These are phyloP conservation scores for Xylaria sp. DNA, from an alignment of 495 filamentous ascomycete genomes.

Conservation along the genomic window DNA sequence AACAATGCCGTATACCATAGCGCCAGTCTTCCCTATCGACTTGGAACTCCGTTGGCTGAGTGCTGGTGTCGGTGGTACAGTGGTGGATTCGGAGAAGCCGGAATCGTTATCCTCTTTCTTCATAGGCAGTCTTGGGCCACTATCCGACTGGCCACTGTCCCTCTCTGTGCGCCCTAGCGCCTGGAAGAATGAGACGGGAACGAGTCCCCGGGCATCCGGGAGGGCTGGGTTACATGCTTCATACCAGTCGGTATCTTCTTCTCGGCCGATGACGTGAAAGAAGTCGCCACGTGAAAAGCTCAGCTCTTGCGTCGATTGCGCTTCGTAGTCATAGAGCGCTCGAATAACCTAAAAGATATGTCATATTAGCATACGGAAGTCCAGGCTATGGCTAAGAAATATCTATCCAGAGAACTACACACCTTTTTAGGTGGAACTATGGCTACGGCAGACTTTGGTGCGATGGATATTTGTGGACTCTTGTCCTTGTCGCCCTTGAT, in stretches of 20 bases:
- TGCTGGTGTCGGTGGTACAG: slow-evolving; percentile 52
- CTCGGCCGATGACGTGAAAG: slow-evolving; percentile 96
- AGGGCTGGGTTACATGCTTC: slow-evolving; percentile 96
- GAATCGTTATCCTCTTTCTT: slow-evolving; percentile 49
- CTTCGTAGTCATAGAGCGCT: slow-evolving; percentile 91
- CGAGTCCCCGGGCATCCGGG: slow-evolving; percentile 85
- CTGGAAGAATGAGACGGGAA: slow-evolving; percentile 93
- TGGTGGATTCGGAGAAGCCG: slow-evolving; percentile 51
- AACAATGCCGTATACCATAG: slow-evolving; percentile 95
- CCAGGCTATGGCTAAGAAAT: slow-evolving; percentile 8
- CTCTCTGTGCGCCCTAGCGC: slow-evolving; percentile 87
- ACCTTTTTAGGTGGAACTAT: slow-evolving; percentile 98
- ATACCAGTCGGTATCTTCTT: slow-evolving; percentile 96
- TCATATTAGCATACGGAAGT: slow-evolving; percentile 2
- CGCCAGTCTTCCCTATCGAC: slow-evolving; percentile 69
- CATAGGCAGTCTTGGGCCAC: slow-evolving; percentile 61
- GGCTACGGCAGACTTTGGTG: slow-evolving; percentile 90
- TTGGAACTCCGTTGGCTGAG: slow-evolving; percentile 60
- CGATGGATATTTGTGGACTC: slow-evolving; percentile 83
- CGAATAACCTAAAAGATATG: slow-evolving; percentile 78
- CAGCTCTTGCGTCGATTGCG: slow-evolving; percentile 78
- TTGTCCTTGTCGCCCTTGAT: slow-evolving; percentile 85
- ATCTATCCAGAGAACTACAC: slow-evolving; percentile 40
- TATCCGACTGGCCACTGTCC: slow-evolving; percentile 81
- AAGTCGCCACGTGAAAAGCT: slow-evolving; percentile 94